These are phyloP conservation scores for Trypanosoma caninum DNA, from an alignment of 208 protist species.

Conservation along the genomic window DNA sequence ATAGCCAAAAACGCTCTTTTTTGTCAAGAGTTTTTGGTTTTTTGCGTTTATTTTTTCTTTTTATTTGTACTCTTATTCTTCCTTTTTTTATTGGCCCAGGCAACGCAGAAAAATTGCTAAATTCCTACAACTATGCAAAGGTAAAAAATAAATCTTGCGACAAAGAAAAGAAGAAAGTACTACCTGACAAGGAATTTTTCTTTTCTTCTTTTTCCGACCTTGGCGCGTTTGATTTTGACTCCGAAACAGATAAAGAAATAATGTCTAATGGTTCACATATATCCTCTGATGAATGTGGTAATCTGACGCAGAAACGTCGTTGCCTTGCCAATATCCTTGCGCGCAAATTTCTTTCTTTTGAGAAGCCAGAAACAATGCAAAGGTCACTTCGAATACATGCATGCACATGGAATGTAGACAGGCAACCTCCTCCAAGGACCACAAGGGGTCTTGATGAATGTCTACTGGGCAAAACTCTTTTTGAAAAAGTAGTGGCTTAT, in stretches of 20 bases:
- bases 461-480: conserved; percentile 46
- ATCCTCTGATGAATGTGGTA: background rate
- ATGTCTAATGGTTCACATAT: background rate
- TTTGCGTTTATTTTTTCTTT: background rate
- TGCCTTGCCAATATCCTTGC: conserved; percentile 4
- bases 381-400: conserved; percentile 47
- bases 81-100: background rate
- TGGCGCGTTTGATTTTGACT: background rate
- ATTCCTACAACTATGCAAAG: too few relatives aligned
- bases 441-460: conserved; percentile 34
- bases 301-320: background rate
- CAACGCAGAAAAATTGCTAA: too few relatives aligned
- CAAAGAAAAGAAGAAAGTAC: conserved; percentile 1
- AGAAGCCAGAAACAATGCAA: conserved; percentile 3
- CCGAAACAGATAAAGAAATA: background rate
- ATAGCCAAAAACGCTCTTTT: background rate
- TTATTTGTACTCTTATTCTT: conserved; percentile 1
- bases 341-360: background rate
- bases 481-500: conserved; percentile 29
- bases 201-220: too few relatives aligned
- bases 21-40: background rate
- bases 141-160: background rate
- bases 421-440: conserved; percentile 37
- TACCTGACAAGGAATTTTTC: too few relatives aligned
- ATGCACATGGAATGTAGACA: conserved; percentile 83